Conservation (phyloP, 2,329 filamentous ascomycete genomes). For the Talaromyces sp. region DNA sequence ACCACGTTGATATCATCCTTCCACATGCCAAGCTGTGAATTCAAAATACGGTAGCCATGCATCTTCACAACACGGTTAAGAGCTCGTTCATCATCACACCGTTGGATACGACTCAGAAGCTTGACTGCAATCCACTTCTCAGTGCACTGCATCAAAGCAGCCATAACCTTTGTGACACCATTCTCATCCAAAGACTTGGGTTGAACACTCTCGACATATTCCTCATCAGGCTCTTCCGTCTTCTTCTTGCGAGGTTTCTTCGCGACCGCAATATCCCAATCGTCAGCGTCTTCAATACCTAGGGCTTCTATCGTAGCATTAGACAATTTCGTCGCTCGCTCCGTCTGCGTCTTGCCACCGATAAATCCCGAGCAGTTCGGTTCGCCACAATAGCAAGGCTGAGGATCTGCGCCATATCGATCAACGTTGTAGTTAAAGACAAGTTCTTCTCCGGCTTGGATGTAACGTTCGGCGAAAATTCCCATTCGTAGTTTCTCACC, state of each 20-base stretch:
- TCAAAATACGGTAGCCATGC: constrained; percentile 95
- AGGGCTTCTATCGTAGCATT: constrained; percentile 89
- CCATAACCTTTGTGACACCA: constrained; percentile 92
- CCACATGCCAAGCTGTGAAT: constrained; percentile 80
- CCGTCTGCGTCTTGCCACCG: constrained; percentile 95
- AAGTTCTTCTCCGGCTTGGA: constrained; percentile 87
- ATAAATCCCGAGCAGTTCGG: constrained; percentile 94
- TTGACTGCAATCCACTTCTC: constrained; percentile 99
- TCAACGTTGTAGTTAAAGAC: constrained; percentile 99
- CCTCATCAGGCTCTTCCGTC: constrained; percentile 84
- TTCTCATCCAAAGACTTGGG: constrained; percentile 75
- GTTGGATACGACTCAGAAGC: constrained; percentile 82
- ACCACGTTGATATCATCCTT: constrained; percentile 87
- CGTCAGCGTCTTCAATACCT: constrained; percentile 87
- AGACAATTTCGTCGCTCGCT: constrained; percentile 87
- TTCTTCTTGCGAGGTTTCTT: constrained; percentile 94
- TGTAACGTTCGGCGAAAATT: constrained; percentile 85
- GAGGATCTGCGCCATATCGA: constrained; percentile 92
- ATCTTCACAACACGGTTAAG: constrained; percentile 87
- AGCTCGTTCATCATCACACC: constrained; percentile 80
- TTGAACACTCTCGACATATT: constrained; percentile 88
- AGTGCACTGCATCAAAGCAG: constrained; percentile 93
- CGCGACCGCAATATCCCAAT: constrained; percentile 85
- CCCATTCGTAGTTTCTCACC: constrained; percentile 97
- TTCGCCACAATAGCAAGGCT: constrained; percentile 95